Evolutionary conservation across 768 basidiomycete genomes (phyloP).

Genomic region (Filobasidium wieringae): DNA sequence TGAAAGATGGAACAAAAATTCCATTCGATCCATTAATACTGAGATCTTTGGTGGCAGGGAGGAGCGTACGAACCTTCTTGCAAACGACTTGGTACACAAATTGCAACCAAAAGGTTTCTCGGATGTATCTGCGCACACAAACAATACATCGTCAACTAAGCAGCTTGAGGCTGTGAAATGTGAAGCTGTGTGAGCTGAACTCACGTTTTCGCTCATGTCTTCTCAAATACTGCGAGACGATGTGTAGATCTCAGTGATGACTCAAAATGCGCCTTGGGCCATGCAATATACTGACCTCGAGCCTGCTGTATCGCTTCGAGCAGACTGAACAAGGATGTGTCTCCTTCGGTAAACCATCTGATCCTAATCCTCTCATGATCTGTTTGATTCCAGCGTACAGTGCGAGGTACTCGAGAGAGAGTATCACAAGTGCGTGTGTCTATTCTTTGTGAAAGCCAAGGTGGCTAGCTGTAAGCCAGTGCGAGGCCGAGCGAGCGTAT

Average conservation of each 20-base stretch:
- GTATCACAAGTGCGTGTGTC: too few relatives aligned
- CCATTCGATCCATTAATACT: background rate
- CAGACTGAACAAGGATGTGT: constrained; percentile 8
- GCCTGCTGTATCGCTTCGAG: constrained; percentile 34
- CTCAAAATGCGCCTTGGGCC: background rate
- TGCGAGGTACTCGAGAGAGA: too few relatives aligned
- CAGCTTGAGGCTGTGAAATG: too few relatives aligned
- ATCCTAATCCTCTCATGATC: background rate
- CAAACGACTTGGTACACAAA: constrained; percentile 39
- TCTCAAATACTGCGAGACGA: constrained; percentile 26
- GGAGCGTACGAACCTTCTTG: constrained; percentile 31
- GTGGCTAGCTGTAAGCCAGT: too few relatives aligned
- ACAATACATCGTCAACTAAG: too few relatives aligned
- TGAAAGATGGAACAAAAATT: constrained; percentile 16
- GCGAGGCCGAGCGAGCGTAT: too few relatives aligned
- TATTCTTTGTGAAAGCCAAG: too few relatives aligned
- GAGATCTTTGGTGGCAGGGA: background rate
- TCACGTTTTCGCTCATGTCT: constrained; percentile 40
- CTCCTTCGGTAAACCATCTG: constrained; percentile 5
- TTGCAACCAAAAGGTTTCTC: constrained; percentile 38
- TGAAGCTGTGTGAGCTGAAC: too few relatives aligned
- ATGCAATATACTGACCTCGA: constrained; percentile 23
- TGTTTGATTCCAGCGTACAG: too few relatives aligned
- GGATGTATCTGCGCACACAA: constrained; percentile 39
- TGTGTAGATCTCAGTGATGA: background rate